Base-by-base conservation (phyloP, 331 rosid species). In the Phaseolus coccineus region DNA sequence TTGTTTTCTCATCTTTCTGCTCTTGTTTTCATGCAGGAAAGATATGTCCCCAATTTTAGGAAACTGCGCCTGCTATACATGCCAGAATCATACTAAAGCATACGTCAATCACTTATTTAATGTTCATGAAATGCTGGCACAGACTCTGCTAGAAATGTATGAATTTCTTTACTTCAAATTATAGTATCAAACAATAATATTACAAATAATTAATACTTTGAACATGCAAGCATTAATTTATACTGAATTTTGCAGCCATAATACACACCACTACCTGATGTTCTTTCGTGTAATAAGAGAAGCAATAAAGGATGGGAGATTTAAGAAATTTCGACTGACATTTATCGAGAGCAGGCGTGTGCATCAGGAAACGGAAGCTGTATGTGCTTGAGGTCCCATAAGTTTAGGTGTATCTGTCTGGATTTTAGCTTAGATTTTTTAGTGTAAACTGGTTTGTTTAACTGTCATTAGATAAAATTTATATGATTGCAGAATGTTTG, bases 91-190 rank as follows among this genome's bases (percentile, higher is more conserved):
- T 79, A 91, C 94, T 12, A 91, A 83, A 71, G 97, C 97, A 16
- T 95, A 91, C 85, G 87, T 95, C 84, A 95, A 93, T 89, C 97
- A 95, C 86, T 82, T 94, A 67, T 87, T 92, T 80, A 94, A 94
- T 78, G 97, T 90, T 66, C 95, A 91, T 50, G 98, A 94, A 89
- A 94, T 94, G 98, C 90, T 94, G 85, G 97, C 97, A 58, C 97
- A 92, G 62, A 94, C 63, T 76, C 91, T 94, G 40, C 88, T 91
- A 8, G 98, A 92, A 86, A 89, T 92, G 98, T 94, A 88, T 40
- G 82, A 19, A 6, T 67, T 58, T 63, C 52, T 35, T 78, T 58
- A 28, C 82, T 65, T 67, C 62, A 73, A 67, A 42, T 56, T 70
- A 25, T 58, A 30, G n/a, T 61, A 30, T 12, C 39, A 27, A 42